Conservation (phyloP, 169 alveolate genomes). For the Eimeria acervulina region DNA sequence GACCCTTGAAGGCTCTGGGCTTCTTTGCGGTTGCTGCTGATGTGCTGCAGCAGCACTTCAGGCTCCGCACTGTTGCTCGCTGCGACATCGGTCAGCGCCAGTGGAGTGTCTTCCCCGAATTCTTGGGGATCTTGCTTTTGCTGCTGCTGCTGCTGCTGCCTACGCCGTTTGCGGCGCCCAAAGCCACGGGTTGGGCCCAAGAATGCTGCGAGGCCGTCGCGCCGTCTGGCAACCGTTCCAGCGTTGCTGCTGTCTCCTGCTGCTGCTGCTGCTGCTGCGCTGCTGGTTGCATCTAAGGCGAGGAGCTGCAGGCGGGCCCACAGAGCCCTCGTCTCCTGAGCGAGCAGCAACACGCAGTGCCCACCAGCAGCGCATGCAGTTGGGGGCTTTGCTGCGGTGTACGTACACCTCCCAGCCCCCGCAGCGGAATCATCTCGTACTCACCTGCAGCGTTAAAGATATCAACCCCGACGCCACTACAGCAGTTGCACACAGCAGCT, state of each 20-base stretch:
- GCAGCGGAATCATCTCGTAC: not conserved
- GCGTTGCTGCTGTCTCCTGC: not conserved
- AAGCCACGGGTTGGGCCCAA: slow-evolving; percentile 29
- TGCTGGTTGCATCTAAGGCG: slow-evolving; percentile 43
- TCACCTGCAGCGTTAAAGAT: slow-evolving; percentile 19
- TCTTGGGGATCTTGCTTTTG: not conserved
- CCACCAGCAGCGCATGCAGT: not conserved
- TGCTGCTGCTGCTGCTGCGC: not conserved
- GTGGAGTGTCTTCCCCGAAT: slow-evolving; percentile 7
- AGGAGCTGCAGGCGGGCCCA: slow-evolving; percentile 62
- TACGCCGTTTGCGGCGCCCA: slow-evolving; percentile 66
- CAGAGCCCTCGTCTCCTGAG: slow-evolving; percentile 28
- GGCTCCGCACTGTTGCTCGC: slow-evolving; percentile 2
- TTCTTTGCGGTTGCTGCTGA: not conserved
- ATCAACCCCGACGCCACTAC: not conserved
- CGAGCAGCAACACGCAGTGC: not conserved
- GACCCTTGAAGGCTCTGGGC: not conserved
- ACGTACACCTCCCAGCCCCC: not conserved
- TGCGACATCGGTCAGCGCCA: not conserved
- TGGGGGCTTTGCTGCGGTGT: not conserved
- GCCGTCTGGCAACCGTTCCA: not conserved
- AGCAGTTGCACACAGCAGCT: slow-evolving; percentile 34
- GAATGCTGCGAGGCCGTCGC: not conserved
- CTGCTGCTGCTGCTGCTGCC: slow-evolving; percentile 31
- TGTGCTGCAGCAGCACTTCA: slow-evolving; percentile 5